These are phyloP conservation scores for Kwoniella bestiolae DNA, from an alignment of 768 basidiomycete species.

Conservation along the genomic window DNA sequence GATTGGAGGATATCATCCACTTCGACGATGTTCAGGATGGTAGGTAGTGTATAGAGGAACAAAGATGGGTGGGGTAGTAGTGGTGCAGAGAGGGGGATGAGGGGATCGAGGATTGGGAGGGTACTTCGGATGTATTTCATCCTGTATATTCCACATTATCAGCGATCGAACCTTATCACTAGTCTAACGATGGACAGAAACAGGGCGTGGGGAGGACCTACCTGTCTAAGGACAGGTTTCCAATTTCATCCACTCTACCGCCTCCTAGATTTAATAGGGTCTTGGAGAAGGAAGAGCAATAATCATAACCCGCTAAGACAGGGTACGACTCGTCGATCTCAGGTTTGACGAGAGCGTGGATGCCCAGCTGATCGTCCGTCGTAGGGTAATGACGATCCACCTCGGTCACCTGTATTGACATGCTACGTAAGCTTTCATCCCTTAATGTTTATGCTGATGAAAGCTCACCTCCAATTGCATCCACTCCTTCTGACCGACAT, in stretches of 20 bases:
- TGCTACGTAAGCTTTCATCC: no score
- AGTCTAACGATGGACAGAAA: no score
- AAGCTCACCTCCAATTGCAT: conserved; percentile 62
- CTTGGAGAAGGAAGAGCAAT: conserved; percentile 16
- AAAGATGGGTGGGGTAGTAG: conserved; percentile 62
- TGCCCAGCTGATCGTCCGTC: conserved; percentile 42
- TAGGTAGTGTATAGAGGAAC: conserved; percentile 73
- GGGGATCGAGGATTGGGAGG: conserved; percentile 60
- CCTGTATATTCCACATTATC: no score
- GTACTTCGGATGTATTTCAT: conserved; percentile 37
- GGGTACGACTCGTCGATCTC: conserved; percentile 27
- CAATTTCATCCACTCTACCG: not conserved
- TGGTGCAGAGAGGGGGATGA: conserved; percentile 61
- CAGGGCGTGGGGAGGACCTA: conserved; percentile 17
- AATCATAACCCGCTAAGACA: conserved; percentile 24
- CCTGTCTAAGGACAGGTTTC: conserved; percentile 13
- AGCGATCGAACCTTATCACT: no score
- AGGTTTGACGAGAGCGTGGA: conserved; percentile 37
- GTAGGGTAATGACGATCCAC: conserved; percentile 57
- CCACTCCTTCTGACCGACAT: conserved; percentile 59
- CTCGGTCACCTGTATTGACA: conserved; percentile 45
- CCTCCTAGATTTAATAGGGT: conserved; percentile 8
- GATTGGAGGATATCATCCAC: conserved; percentile 65
- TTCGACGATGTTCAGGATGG: conserved; percentile 67
- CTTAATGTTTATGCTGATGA: no score